Evolutionary conservation across 139 green algal species (phyloP).

Genomic region (Chlorella sp.): DNA sequence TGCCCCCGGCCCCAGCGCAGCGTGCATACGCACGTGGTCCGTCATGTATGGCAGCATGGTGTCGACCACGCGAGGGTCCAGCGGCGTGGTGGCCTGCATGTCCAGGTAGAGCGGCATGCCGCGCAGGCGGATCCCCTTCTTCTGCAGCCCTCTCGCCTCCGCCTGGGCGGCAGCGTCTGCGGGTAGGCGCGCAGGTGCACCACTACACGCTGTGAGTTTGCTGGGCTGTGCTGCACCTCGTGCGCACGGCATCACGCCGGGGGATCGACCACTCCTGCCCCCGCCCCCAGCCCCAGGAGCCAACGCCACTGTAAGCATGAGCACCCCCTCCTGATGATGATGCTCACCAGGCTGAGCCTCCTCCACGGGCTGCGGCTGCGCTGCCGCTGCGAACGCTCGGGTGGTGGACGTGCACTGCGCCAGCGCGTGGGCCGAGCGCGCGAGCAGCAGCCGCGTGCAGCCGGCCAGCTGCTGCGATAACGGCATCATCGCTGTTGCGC

Average conservation of each 20-base stretch:
- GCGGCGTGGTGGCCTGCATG: conserved; percentile 92
- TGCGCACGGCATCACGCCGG: not conserved
- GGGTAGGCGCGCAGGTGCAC: not conserved
- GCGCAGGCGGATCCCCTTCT: conserved; percentile 86
- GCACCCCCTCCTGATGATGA: no score
- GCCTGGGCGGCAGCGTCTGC: not conserved
- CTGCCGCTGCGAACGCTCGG: no score
- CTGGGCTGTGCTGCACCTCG: not conserved
- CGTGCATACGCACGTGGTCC: conserved; percentile 58
- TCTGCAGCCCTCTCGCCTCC: conserved; percentile 48
- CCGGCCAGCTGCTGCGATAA: no score
- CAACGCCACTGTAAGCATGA: no score
- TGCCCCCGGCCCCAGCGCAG: no score
- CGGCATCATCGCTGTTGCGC: no score
- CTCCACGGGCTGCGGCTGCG: no score
- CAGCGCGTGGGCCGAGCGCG: no score
- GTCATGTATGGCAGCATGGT: conserved; percentile 95
- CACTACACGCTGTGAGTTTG: not conserved
- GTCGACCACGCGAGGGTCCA: conserved; percentile 94
- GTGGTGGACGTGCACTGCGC: no score
- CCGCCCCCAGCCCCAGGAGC: not conserved
- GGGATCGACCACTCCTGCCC: not conserved
- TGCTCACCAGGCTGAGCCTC: no score
- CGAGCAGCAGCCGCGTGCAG: no score
- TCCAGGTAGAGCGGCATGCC: conserved; percentile 93